phyloP scores from a whole-genome alignment of 139 green algal species.

The Micromonas pusilla region DNA sequence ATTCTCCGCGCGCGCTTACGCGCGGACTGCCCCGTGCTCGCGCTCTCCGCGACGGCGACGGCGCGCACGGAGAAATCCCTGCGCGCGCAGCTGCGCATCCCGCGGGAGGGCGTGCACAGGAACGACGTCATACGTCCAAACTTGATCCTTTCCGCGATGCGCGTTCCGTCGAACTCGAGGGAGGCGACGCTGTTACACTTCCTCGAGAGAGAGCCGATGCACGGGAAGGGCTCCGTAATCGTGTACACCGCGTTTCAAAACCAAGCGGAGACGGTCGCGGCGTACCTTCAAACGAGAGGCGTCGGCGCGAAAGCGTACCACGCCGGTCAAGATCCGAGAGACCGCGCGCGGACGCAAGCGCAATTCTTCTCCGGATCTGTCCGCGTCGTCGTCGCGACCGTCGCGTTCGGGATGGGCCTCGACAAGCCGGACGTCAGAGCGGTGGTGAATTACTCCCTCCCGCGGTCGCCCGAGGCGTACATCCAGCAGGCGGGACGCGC shows the following conservation, averaged over 20 bases:
- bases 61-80: slow-evolving; percentile 52
- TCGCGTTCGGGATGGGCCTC: slow-evolving; percentile 52
- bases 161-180: not conserved
- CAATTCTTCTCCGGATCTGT: slow-evolving; percentile 1
- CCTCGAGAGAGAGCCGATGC: not conserved
- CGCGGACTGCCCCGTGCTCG: slow-evolving; percentile 62
- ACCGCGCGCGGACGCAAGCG: slow-evolving; percentile 4
- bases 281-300: slow-evolving; percentile 44
- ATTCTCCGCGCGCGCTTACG: slow-evolving; percentile 45
- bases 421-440: slow-evolving; percentile 43
- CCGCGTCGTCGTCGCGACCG: slow-evolving; percentile 41
- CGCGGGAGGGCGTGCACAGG: slow-evolving; percentile 37
- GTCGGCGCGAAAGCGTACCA: slow-evolving; percentile 62
- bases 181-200: slow-evolving; percentile 10
- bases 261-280: slow-evolving; percentile 58
- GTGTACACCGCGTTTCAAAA: slow-evolving; percentile 19
- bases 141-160: slow-evolving; percentile 59
- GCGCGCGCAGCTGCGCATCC: slow-evolving; percentile 54
- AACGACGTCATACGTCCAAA: slow-evolving; percentile 61
- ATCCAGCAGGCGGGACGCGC: slow-evolving; percentile 22
- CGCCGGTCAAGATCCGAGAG: slow-evolving; percentile 39
- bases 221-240: not conserved
- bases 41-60: slow-evolving; percentile 85
- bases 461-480: slow-evolving; percentile 32
- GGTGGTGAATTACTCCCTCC: slow-evolving; percentile 41